A percentile compares a stretch with the other conserved stretches of the same genome.
Conservation (phyloP, 2,329 filamentous ascomycete species). For the Lachnellula cervina region DNA sequence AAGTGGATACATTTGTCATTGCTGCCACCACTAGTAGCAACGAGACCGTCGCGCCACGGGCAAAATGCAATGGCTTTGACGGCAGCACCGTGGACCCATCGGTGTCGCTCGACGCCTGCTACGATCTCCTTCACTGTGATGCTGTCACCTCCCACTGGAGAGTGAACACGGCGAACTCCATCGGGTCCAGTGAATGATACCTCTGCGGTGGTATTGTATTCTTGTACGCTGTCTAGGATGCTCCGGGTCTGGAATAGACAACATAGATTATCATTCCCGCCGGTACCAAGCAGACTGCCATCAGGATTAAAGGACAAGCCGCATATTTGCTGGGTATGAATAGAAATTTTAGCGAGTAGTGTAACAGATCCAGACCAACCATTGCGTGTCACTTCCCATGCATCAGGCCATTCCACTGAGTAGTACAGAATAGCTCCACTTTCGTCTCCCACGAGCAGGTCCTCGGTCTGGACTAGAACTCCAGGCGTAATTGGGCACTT, state of each 20-base stretch:
- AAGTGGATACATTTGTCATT: constrained; percentile 97
- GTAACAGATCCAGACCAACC: constrained; percentile 75
- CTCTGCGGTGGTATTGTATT: constrained; percentile 10
- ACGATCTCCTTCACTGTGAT: constrained; percentile 43
- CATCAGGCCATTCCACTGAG: constrained; percentile 74
- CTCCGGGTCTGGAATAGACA: constrained; percentile 62
- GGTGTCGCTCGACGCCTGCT: constrained; percentile 59
- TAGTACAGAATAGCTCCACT: constrained; percentile 82
- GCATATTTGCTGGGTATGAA: constrained; percentile 87
- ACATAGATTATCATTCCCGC: constrained; percentile 89
- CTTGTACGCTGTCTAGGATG: constrained; percentile 14
- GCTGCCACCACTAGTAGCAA: constrained; percentile 88
- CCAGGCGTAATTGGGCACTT: constrained; percentile 41
- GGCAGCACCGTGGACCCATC: constrained; percentile 76
- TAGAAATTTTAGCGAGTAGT: constrained; percentile 68
- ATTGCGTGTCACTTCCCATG: constrained; percentile 57
- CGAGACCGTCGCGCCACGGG: constrained; percentile 80
- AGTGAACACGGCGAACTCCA: constrained; percentile 29
- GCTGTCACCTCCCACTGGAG: constrained; percentile 27
- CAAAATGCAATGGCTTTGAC: constrained; percentile 97
- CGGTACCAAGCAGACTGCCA: constrained; percentile 74
- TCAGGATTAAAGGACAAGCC: constrained; percentile 83
- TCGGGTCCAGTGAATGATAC: constrained; percentile 19
- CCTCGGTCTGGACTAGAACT: constrained; percentile 63
- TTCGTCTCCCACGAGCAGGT: constrained; percentile 83